phyloP scores from a whole-genome alignment of 305 asterid genomes.

The Solanum hybrid region DNA sequence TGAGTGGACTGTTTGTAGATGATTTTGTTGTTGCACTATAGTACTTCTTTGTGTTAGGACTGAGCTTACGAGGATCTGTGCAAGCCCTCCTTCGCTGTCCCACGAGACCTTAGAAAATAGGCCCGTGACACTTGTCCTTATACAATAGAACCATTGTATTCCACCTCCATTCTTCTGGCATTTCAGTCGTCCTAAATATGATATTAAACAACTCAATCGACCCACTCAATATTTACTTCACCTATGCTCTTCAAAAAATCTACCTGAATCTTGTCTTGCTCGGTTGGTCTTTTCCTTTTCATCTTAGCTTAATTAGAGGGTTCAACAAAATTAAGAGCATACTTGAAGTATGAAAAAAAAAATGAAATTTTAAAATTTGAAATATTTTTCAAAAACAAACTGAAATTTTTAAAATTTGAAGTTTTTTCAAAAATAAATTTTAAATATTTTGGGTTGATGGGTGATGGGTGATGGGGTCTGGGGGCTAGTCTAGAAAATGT shows the following conservation, averaged over 20 bases:
- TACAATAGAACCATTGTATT: not conserved
- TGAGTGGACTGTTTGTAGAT: too few species aligned
- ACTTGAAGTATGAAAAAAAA: too few species aligned
- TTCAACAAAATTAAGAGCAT: not conserved
- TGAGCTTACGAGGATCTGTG: too few species aligned
- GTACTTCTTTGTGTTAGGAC: too few species aligned
- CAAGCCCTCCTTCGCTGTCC: too few species aligned
- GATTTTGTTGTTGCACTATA: accelerated
- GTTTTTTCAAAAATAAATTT: not conserved
- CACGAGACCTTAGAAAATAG: too few species aligned
- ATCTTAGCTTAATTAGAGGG: not conserved
- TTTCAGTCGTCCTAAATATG: not conserved
- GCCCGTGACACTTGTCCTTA: not conserved
- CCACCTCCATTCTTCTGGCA: not conserved
- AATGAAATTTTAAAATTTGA: too few species aligned
- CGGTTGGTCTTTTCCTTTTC: not conserved
- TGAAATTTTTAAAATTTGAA: not conserved
- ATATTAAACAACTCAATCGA: not conserved
- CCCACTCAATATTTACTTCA: not conserved
- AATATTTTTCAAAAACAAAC: too few species aligned
- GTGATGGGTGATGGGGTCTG: not conserved
- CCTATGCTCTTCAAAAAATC: not conserved
- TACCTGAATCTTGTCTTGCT: not conserved
- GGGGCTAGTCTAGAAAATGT: not conserved
- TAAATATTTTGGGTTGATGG: too few species aligned